A percentile compares a stretch with the other conserved stretches of the same genome.
phyloP scores from a whole-genome alignment of 352 stramenopile genomes.

The Pythium biforme region DNA sequence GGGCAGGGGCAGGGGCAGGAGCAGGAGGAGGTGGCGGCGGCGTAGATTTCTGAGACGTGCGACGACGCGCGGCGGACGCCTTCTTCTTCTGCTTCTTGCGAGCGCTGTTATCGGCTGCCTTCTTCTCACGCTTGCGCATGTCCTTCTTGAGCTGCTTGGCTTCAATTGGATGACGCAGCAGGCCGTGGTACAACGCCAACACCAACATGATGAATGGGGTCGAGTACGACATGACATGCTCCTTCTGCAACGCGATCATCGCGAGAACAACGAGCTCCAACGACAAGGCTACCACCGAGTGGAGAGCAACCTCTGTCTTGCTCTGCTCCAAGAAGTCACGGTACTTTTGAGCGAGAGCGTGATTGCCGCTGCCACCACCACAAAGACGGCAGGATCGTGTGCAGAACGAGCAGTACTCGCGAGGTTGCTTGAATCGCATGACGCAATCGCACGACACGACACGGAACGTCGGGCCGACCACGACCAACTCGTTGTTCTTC shows the following conservation, averaged over 20 bases:
- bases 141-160: constrained; percentile 49
- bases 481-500: constrained; percentile 50
- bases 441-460: constrained; percentile 85
- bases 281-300: constrained; percentile 50
- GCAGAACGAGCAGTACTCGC: constrained; percentile 78
- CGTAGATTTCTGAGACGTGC: constrained; percentile 8
- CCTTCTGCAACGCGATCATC: constrained; percentile 42
- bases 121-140: constrained; percentile 44
- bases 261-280: constrained; percentile 52
- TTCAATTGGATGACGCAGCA: constrained; percentile 57
- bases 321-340: constrained; percentile 69
- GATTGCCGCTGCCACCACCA: constrained; percentile 74
- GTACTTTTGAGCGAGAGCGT: constrained; percentile 71
- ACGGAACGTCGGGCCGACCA: constrained; percentile 75
- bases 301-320: constrained; percentile 52
- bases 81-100: constrained; percentile 53
- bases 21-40: background rate
- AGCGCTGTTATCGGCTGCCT: constrained; percentile 20
- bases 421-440: constrained; percentile 57
- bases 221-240: constrained; percentile 57
- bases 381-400: constrained; percentile 68
- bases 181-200: constrained; percentile 49
- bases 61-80: constrained; percentile 32
- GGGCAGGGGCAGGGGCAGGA: background rate
- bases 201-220: constrained; percentile 41